A percentile compares a stretch with the other conserved stretches of the same genome.
These are phyloP conservation scores for Pichia cabralensis DNA, from an alignment of 805 yeast species.

Conservation along the genomic window DNA sequence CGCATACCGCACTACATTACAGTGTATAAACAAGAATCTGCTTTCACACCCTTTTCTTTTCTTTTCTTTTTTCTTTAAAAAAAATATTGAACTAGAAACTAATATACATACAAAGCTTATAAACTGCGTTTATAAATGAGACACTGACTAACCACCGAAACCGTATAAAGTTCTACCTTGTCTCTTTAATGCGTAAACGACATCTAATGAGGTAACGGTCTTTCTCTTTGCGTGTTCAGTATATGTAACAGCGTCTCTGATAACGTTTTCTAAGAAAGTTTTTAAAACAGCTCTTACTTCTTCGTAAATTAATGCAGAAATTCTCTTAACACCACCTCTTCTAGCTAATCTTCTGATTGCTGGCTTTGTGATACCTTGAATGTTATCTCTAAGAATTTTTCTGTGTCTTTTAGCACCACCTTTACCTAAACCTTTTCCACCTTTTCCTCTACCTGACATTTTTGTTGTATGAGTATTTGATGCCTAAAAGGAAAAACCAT, in stretches of 20 bases:
- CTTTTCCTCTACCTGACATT: slow-evolving; percentile 99
- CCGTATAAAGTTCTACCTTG: slow-evolving; percentile 99
- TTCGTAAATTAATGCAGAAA: slow-evolving; percentile 96
- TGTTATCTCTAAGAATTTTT: slow-evolving; percentile 98
- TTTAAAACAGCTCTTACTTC: slow-evolving; percentile 96
- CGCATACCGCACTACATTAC: too few species aligned
- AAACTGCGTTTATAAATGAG: too few species aligned
- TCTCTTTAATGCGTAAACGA: slow-evolving; percentile 98
- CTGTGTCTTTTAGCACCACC: slow-evolving; percentile 99
- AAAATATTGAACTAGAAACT: slow-evolving; percentile 3
- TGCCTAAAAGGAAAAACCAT: too few species aligned
- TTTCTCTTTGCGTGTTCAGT: slow-evolving; percentile 99
- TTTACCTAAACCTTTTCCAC: slow-evolving; percentile 99
- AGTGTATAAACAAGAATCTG: too few species aligned
- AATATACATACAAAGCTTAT: too few species aligned
- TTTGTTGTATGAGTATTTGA: slow-evolving; percentile 20
- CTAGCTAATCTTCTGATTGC: slow-evolving; percentile 99
- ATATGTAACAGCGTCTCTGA: slow-evolving; percentile 98
- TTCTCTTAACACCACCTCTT: slow-evolving; percentile 99
- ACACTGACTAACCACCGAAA: slow-evolving; percentile 99
- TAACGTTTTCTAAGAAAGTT: slow-evolving; percentile 92
- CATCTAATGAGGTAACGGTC: slow-evolving; percentile 98
- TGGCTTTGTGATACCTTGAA: slow-evolving; percentile 99
- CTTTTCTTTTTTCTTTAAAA: neutral
- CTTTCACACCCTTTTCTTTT: too few species aligned